These are phyloP conservation scores for Yarrowia galli DNA, from an alignment of 1,139 yeast species.

Conservation along the genomic window DNA sequence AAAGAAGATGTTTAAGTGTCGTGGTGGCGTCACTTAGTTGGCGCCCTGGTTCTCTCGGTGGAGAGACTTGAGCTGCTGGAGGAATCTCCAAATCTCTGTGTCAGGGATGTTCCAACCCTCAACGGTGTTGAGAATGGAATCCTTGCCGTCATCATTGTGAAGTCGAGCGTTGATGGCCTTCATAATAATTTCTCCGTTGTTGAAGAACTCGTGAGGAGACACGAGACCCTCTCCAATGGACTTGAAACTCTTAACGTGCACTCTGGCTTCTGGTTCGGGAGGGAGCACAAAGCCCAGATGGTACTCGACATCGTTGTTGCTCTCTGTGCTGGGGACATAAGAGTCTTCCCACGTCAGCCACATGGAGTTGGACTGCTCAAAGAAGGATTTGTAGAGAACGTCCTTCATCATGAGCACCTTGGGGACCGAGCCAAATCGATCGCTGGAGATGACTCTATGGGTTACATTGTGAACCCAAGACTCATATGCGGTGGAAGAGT, in stretches of 20 bases:
- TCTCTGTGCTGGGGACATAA: background rate
- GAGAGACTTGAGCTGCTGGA: constrained; percentile 29
- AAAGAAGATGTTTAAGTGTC: background rate
- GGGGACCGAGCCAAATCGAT: constrained; percentile 16
- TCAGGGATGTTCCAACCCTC: constrained; percentile 38
- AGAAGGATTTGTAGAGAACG: constrained; percentile 29
- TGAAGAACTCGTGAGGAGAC: constrained; percentile 23
- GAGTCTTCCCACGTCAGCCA: constrained; percentile 33
- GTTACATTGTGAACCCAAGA: constrained; percentile 35
- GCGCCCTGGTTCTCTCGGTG: constrained; percentile 4
- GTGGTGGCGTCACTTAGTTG: background rate
- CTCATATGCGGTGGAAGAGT: constrained; percentile 22
- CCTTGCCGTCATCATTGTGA: constrained; percentile 15
- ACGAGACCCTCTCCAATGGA: constrained; percentile 23
- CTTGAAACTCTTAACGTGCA: constrained; percentile 31
- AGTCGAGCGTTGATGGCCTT: constrained; percentile 19
- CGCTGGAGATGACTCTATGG: constrained; percentile 20
- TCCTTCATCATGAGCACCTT: constrained; percentile 37
- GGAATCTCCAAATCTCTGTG: constrained; percentile 37
- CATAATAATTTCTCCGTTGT: constrained; percentile 26
- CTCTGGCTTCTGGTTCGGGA: background rate
- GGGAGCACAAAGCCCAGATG: constrained; percentile 35
- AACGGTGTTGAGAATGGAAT: constrained; percentile 29
- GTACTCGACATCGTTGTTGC: constrained; percentile 16
- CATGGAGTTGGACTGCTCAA: constrained; percentile 33